phyloP scores from a whole-genome alignment of 305 asterid genomes.

The Rubia balearica region DNA sequence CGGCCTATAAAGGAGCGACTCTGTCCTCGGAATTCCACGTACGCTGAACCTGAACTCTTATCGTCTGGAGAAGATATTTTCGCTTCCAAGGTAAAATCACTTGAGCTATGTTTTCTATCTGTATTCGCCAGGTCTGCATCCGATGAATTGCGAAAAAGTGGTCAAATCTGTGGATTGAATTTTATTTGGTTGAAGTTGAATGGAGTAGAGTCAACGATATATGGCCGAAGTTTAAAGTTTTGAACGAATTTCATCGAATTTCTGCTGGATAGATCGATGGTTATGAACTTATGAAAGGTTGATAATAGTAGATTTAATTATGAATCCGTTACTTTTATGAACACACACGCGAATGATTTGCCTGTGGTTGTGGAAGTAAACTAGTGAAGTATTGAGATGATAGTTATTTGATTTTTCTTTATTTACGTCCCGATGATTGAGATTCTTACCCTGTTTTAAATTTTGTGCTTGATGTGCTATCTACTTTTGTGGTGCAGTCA shows the following conservation, averaged over 20 bases:
- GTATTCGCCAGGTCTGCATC: background rate
- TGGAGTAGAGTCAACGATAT: slow-evolving; percentile 6
- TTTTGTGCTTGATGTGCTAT: background rate
- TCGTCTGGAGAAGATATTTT: slow-evolving; percentile 15
- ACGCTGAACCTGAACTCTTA: background rate
- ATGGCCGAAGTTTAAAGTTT: background rate
- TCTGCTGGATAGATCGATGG: slow-evolving; percentile 3
- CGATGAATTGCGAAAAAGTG: background rate
- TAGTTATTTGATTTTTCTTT: background rate
- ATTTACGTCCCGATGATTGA: background rate
- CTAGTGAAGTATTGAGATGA: background rate
- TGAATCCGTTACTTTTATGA: background rate
- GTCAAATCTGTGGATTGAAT: background rate
- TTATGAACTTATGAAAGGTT: background rate
- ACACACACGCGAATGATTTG: background rate
- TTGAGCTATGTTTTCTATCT: background rate
- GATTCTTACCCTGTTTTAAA: background rate
- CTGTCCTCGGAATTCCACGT: background rate
- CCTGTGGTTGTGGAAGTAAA: background rate
- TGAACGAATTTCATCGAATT: too few species aligned
- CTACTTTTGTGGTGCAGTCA: too few species aligned
- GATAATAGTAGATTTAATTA: background rate
- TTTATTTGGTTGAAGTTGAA: background rate
- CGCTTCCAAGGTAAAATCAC: slow-evolving; percentile 26
- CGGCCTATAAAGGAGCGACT: slow-evolving; percentile 27